Percentiles rank a stretch among this genome's conserved stretches.
Evolutionary conservation across 352 stramenopile genomes (phyloP).

Genomic region (Stephanocyclus meneghinianus): DNA sequence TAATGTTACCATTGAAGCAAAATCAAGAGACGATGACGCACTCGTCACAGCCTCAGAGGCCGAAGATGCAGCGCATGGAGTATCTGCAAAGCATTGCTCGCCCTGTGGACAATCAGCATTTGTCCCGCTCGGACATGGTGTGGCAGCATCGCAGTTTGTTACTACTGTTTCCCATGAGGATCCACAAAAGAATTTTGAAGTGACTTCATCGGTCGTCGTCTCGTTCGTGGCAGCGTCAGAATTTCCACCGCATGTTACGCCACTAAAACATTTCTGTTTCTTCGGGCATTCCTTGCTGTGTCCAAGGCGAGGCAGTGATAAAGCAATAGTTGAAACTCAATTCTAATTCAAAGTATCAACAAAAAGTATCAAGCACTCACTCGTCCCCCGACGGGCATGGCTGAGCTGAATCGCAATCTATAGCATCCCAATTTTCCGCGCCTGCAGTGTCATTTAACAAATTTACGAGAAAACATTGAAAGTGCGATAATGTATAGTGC

Average conservation of each 20-base stretch:
- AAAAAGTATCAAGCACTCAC: constrained; percentile 14
- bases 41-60: not conserved
- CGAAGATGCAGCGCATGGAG: constrained; percentile 51
- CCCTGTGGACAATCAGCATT: constrained; percentile 67
- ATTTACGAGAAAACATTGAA: not conserved
- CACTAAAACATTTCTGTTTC: constrained; percentile 56
- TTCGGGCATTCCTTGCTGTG: constrained; percentile 52
- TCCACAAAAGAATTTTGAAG: constrained; percentile 80
- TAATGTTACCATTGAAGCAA: constrained; percentile 53
- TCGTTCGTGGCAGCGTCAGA: not conserved
- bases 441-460: not conserved
- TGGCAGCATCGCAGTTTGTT: constrained; percentile 59
- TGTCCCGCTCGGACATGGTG: constrained; percentile 72
- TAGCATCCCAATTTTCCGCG: constrained; percentile 44
- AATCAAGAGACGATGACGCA: constrained; percentile 39
- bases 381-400: constrained; percentile 53
- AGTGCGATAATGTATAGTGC: no score
- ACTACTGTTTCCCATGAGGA: constrained; percentile 68
- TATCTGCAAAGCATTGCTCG: constrained; percentile 78
- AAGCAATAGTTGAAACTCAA: not conserved
- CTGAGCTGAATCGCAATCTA: constrained; percentile 57
- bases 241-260: constrained; percentile 23
- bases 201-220: constrained; percentile 27
- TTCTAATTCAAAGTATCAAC: not conserved
- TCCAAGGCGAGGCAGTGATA: not conserved